Evolutionary conservation across 257 asterid species (phyloP), one percentile per base, ranked within the genome.

Genomic region (Perilla frutescens): DNA sequence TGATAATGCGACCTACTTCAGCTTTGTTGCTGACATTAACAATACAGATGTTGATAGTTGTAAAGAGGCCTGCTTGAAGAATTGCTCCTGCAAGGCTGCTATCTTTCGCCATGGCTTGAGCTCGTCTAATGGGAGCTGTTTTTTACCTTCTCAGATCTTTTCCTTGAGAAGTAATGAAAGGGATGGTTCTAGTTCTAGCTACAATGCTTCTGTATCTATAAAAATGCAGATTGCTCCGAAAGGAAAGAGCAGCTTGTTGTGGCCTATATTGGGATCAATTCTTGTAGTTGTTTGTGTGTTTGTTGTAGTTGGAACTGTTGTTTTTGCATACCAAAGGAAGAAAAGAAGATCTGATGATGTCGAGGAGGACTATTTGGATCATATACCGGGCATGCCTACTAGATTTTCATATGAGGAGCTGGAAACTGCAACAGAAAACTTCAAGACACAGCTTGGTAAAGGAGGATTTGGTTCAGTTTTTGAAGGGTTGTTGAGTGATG

Each of bases 51-150:
- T 67, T 40, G 56, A 48, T 54, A 49, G 54, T 20, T 80, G 91
- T 68, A 82, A 80, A 77, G 74, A 73, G 57, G 81, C 81, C 5
- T 84, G 87, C 71, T 69, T 80, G 37, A 53, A 4, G 7, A 80
- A 78, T 14, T 86, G 91, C 50, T 80, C 86, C 15, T 86, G 91
- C 74, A 82, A 80, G 72, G 87, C 86, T 77, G 84, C 77, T 56
- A 29, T 86, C 0, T 81, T 86, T 78, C 81, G 40, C 0, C 73
- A 82, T 40, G 69, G 79, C 63, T 40, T 56, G 1, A 32, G 72
- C 20, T 10, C 84, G n/a, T 77, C 84, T 5, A 13, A 1, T 0
- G 87, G 84, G 4, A 47, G 60, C 3, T 86, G 88, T 77, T 84
- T 77, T 71, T 31, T 82, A 47, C 85, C 84, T 7, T 62, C 83